phyloP scores from a whole-genome alignment of 495 filamentous ascomycete genomes.

The Xylaria venustula region DNA sequence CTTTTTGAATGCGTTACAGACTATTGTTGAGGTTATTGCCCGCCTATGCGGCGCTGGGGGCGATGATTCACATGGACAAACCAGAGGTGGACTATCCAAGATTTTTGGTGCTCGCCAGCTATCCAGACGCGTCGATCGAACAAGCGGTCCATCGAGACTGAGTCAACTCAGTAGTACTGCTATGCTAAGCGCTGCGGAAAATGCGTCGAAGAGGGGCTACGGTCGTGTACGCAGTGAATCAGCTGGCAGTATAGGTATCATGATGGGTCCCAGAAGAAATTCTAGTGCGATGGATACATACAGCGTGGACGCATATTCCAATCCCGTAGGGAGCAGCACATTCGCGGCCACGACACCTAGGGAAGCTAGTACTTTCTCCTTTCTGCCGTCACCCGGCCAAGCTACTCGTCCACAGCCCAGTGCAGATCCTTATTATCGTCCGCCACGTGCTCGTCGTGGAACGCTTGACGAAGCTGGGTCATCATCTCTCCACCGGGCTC shows the following conservation, averaged over 20 bases:
- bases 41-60: conserved; percentile 77
- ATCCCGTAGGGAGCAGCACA: conserved; percentile 44
- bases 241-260: conserved; percentile 70
- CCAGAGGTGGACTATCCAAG: conserved; percentile 84
- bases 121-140: conserved; percentile 67
- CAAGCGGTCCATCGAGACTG: conserved; percentile 59
- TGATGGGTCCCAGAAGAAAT: conserved; percentile 52
- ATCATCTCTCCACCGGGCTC: conserved; percentile 36
- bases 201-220: conserved; percentile 65
- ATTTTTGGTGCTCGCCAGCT: conserved; percentile 93
- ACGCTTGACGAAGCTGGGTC: conserved; percentile 51
- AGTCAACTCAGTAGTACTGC: conserved; percentile 78
- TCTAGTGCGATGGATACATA: conserved; percentile 43
- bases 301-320: conserved; percentile 40
- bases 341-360: conserved; percentile 69
- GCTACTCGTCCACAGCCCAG: conserved; percentile 43
- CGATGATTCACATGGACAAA: conserved; percentile 65
- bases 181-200: conserved; percentile 66
- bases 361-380: conserved; percentile 67
- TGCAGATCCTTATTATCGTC: conserved; percentile 79
- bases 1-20: conserved; percentile 88
- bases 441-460: conserved; percentile 65
- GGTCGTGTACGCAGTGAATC: conserved; percentile 78
- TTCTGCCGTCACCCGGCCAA: conserved; percentile 55
- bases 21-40: conserved; percentile 81